Conservation (phyloP, 768 basidiomycete species). For the Lactifluus piperatus region DNA sequence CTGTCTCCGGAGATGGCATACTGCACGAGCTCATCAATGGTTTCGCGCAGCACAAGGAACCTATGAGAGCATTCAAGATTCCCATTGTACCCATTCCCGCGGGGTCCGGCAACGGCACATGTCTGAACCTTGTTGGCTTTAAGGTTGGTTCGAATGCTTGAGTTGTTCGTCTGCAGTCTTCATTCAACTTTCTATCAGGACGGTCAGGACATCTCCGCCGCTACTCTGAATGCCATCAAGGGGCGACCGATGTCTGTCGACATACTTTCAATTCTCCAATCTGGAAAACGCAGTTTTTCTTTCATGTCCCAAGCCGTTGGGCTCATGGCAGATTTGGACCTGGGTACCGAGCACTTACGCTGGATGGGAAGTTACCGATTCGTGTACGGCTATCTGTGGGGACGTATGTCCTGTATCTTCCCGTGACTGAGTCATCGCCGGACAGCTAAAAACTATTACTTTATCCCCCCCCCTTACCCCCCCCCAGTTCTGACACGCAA, state of each 20-base stretch:
- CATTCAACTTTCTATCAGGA: constrained; percentile 32
- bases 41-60: constrained; percentile 55
- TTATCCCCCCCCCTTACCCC: too few relatives aligned
- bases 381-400: constrained; percentile 58
- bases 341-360: constrained; percentile 74
- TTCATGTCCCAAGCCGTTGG: constrained; percentile 82
- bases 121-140: constrained; percentile 65
- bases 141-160: constrained; percentile 41
- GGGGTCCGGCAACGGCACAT: constrained; percentile 73
- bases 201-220: constrained; percentile 62
- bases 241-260: constrained; percentile 71
- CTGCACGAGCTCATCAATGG: constrained; percentile 82
- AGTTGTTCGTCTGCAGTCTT: neutral
- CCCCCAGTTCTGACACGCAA: constrained; percentile 48
- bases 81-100: constrained; percentile 76
- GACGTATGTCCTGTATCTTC: constrained; percentile 37
- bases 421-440: neutral
- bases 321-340: constrained; percentile 77
- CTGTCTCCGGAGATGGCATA: constrained; percentile 79
- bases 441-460: neutral
- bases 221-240: constrained; percentile 73
- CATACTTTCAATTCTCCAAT: constrained; percentile 67
- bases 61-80: constrained; percentile 50
- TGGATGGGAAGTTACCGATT: constrained; percentile 87
- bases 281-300: constrained; percentile 51